Conservation (phyloP, 495 filamentous ascomycete genomes). For the Choiromyces venosus region DNA sequence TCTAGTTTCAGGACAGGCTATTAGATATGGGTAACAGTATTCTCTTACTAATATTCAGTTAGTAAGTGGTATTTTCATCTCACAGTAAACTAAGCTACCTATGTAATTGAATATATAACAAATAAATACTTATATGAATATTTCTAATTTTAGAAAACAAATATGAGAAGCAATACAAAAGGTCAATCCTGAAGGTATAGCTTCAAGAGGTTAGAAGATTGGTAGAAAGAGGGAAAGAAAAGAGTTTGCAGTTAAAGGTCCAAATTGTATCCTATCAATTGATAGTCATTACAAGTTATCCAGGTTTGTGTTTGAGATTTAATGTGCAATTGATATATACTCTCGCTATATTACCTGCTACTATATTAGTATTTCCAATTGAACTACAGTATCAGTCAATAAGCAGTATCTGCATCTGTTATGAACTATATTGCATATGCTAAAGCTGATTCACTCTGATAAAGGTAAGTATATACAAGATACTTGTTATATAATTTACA, state of each 20-base stretch:
- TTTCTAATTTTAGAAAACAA: no score
- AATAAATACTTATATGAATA: no score
- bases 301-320: conserved; percentile 21
- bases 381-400: not conserved
- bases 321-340: conserved; percentile 22
- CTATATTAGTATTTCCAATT: conserved; percentile 7
- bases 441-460: conserved; percentile 4
- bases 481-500: no score
- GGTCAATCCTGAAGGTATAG: not conserved
- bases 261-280: conserved; percentile 15
- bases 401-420: conserved; percentile 14
- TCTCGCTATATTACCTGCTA: conserved; percentile 18
- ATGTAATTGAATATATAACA: no score
- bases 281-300: conserved; percentile 14
- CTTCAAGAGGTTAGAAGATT: not conserved
- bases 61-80: no score
- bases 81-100: no score
- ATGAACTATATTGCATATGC: not conserved
- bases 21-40: no score
- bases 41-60: no score
- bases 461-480: no score
- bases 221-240: not conserved
- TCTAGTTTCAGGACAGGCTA: no score
- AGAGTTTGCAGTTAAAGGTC: conserved; percentile 6
- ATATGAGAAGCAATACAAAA: not conserved